phyloP scores from a whole-genome alignment of 805 yeast genomes.

The Tetrapisispora phaffii region DNA sequence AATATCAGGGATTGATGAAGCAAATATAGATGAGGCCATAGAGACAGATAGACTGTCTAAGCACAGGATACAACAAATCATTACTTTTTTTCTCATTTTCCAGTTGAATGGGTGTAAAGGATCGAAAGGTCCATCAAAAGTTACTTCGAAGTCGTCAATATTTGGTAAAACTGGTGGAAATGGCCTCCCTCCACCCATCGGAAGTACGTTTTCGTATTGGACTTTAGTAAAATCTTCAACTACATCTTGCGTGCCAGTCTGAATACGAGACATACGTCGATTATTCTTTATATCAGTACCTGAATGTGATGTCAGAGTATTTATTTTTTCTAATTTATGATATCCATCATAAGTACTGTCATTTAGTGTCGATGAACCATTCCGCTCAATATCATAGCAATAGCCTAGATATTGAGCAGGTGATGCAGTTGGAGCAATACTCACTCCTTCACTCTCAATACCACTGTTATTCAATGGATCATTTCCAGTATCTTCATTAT shows the following conservation, averaged over 20 bases:
- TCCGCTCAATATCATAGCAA: not conserved
- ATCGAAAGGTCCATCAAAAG: constrained; percentile 70
- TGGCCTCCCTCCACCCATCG: constrained; percentile 59
- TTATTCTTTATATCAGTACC: constrained; percentile 8
- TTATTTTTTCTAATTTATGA: constrained; percentile 2
- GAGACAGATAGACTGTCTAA: constrained; percentile 42
- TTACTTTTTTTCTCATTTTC: constrained; percentile 40
- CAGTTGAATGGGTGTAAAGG: constrained; percentile 77
- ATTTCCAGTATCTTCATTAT: not conserved
- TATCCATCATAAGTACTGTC: not conserved
- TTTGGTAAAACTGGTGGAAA: constrained; percentile 56
- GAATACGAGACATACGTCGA: constrained; percentile 10
- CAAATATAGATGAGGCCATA: constrained; percentile 77
- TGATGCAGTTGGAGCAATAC: not conserved
- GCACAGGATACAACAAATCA: constrained; percentile 39
- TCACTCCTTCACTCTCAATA: not conserved
- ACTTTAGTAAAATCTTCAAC: constrained; percentile 5
- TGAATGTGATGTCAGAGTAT: constrained; percentile 10
- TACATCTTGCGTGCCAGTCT: constrained; percentile 9
- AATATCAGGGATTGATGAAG: constrained; percentile 47
- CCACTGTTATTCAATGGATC: not conserved
- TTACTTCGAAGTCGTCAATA: constrained; percentile 49
- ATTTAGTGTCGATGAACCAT: not conserved
- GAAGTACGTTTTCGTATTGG: constrained; percentile 25
- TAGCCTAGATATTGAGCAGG: not conserved